Percentiles rank a stretch among this genome's conserved stretches.
These are phyloP conservation scores for Aspergillus flavus DNA, from an alignment of 2,329 filamentous ascomycete genomes.

Conservation along the genomic window DNA sequence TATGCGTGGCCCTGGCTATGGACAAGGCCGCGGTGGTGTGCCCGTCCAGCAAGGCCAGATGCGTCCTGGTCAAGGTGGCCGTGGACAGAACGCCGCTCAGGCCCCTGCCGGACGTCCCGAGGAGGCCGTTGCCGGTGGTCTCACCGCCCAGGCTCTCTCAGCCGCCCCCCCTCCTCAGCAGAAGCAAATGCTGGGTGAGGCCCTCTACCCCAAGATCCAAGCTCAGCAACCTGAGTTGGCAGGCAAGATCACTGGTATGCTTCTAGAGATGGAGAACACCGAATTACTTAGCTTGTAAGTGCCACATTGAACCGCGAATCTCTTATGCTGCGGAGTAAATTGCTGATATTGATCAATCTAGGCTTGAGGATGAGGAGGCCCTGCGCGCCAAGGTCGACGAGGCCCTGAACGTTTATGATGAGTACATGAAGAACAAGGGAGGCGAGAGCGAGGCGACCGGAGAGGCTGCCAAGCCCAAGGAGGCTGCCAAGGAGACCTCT, in stretches of 20 bases:
- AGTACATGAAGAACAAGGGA: slow-evolving; percentile 90
- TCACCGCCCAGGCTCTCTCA: slow-evolving; percentile 56
- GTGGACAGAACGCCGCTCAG: slow-evolving; percentile 43
- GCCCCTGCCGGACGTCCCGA: slow-evolving; percentile 44
- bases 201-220: slow-evolving; percentile 98
- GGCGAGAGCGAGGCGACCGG: slow-evolving; percentile 43
- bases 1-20: slow-evolving; percentile 51
- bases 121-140: slow-evolving; percentile 40
- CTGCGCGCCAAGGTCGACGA: slow-evolving; percentile 96
- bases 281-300: slow-evolving; percentile 96
- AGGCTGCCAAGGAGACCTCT: slow-evolving; percentile 46
- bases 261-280: slow-evolving; percentile 97
- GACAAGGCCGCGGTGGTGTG: slow-evolving; percentile 48
- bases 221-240: slow-evolving; percentile 91
- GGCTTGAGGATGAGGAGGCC: slow-evolving; percentile 84
- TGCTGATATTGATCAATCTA: slow-evolving; percentile 41
- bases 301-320: not conserved
- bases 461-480: slow-evolving; percentile 50
- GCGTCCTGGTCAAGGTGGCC: slow-evolving; percentile 45
- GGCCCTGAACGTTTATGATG: slow-evolving; percentile 94
- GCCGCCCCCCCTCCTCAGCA: slow-evolving; percentile 71
- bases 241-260: slow-evolving; percentile 99
- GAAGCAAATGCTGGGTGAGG: slow-evolving; percentile 98
- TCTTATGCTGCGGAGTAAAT: not conserved
- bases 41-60: slow-evolving; percentile 42